Evolutionary conservation across 768 basidiomycete genomes (phyloP), one percentile per base, ranked within the genome.

Genomic region (Gymnopilus junonius): DNA sequence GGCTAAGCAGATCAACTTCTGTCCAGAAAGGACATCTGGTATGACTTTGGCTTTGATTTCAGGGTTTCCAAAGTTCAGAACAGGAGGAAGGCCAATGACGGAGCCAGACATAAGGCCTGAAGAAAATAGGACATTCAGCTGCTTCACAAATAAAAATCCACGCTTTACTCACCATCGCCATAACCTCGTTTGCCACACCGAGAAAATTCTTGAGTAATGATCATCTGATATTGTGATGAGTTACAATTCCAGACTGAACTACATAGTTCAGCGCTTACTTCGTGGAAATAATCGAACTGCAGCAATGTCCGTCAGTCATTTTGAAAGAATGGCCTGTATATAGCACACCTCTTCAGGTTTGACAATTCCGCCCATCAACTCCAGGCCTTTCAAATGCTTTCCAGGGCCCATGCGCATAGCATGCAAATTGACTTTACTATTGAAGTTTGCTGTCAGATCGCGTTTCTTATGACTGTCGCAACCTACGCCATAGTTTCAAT

Each of bases 321-420:
- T 51, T 31, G 55, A 58, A 43, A 46, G 11, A 15, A 8, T 56
- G 21, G 6, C 37, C 35, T 23, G n/a, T 8, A 14, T 20, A 17
- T 29, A 12, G 42, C 80, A 25, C 57, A 83, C 88, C 80, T 91
- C 86, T 71, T 96, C 94, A 6, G 94, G 90, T 65, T 86, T 86
- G 42, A 96, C 88, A 25, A 90, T 71, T 3, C 94, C 96, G 56
- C 85, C 87, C 83, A 95, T 89, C 25, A 99, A 79, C 32, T 81
- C 85, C 21, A 87, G 81, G 70, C 80, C 78, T 68, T 92, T 84
- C 23, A 98, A 81, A 69, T 97, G 95, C 74, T 92, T 92, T 27
- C 94, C 95, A 23, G 96, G 96, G 15, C 97, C 97, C 77, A 96
- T 82, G 20, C 93, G 88, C 95, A 97, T 97, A 14, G 93, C 92